Evolutionary conservation across 176 grass and related monocot genomes (phyloP).

Genomic region (Juncus effusus): DNA sequence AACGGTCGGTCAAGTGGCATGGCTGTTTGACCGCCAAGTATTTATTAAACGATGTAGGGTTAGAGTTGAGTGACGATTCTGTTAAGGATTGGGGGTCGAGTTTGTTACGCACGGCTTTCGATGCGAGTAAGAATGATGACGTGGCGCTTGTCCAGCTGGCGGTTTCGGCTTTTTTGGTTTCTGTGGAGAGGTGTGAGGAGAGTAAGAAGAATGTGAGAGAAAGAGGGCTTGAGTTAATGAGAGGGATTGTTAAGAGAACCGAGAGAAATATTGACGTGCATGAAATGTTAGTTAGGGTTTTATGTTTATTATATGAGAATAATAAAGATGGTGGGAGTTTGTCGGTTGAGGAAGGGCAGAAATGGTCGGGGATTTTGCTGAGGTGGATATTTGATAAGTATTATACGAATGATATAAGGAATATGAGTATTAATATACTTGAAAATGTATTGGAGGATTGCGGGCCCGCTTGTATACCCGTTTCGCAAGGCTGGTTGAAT

Average conservation of each 20-base stretch:
- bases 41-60: conserved; percentile 69
- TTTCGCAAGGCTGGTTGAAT: conserved; percentile 98
- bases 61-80: conserved; percentile 46
- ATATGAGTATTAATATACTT: conserved; percentile 70
- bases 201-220: conserved; percentile 75
- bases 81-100: conserved; percentile 82
- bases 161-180: conserved; percentile 80
- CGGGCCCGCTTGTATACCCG: conserved; percentile 68
- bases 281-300: conserved; percentile 61
- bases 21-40: conserved; percentile 69
- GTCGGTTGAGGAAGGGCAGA: conserved; percentile 86
- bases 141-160: conserved; percentile 69
- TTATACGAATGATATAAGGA: conserved; percentile 55
- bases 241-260: conserved; percentile 73
- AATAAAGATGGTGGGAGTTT: conserved; percentile 32
- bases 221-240: conserved; percentile 74
- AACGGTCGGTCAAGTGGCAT: conserved; percentile 98
- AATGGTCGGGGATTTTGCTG: conserved; percentile 88
- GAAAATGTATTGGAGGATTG: conserved; percentile 80
- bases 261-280: conserved; percentile 65
- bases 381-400: conserved; percentile 82
- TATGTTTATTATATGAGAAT: conserved; percentile 68
- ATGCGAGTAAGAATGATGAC: conserved; percentile 69
- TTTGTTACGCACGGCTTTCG: conserved; percentile 89
- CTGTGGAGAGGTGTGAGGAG: conserved; percentile 65